A percentile compares a stretch with the other conserved stretches of the same genome.
These are phyloP conservation scores for Penicillium frequentans DNA, from an alignment of 2,329 filamentous ascomycete species.

Conservation along the genomic window DNA sequence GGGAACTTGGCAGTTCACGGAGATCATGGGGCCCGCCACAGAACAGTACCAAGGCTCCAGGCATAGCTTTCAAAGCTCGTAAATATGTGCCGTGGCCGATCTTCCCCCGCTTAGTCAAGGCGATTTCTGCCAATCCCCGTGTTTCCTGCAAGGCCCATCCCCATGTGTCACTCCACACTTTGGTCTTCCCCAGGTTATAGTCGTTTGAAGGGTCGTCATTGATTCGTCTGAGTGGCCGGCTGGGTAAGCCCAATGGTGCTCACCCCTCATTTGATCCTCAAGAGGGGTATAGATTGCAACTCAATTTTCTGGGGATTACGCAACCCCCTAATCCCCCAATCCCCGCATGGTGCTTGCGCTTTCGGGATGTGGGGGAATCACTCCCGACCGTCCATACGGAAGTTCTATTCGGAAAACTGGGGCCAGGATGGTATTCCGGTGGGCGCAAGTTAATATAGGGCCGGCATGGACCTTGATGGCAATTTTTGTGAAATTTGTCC, in stretches of 20 bases:
- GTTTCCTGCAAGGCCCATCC: not conserved
- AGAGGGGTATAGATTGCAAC: not conserved
- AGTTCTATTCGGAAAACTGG: not conserved
- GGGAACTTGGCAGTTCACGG: not conserved
- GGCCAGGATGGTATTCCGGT: not conserved
- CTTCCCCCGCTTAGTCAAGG: not conserved
- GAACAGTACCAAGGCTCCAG: not conserved
- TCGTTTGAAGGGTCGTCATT: not conserved
- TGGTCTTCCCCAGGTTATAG: not conserved
- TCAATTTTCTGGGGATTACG: not conserved
- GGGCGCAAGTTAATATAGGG: not conserved
- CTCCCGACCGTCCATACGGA: constrained; percentile 3
- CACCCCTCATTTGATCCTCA: not conserved
- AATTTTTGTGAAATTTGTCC: not conserved
- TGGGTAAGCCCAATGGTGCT: too few relatives aligned
- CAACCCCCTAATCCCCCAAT: not conserved
- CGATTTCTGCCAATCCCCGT: not conserved
- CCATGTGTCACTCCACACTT: not conserved
- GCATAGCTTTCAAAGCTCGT: not conserved
- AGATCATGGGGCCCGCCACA: not conserved
- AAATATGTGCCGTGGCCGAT: not conserved
- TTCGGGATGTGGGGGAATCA: constrained; percentile 20
- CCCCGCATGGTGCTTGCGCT: not conserved
- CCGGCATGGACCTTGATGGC: not conserved
- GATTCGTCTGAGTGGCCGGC: not conserved